phyloP scores from a whole-genome alignment of 805 yeast species.

The Candida xiaguanensis region DNA sequence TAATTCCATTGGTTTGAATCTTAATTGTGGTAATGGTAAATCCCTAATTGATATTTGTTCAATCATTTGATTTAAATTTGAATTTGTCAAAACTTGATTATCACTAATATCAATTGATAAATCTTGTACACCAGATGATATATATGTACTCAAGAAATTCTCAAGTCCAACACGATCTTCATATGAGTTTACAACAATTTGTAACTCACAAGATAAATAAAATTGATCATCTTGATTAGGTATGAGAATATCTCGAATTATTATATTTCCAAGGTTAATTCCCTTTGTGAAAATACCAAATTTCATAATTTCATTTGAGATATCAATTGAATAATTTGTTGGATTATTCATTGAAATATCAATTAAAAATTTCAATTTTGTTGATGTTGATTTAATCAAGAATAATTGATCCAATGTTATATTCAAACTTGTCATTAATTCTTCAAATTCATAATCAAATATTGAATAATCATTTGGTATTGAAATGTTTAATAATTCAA shows the following conservation, averaged over 20 bases:
- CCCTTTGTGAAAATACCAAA: slow-evolving; percentile 25
- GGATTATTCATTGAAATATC: slow-evolving; percentile 34
- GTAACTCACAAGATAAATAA: slow-evolving; percentile 5
- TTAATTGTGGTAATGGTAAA: slow-evolving; percentile 23
- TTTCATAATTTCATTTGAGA: slow-evolving; percentile 22
- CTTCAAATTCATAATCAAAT: neutral
- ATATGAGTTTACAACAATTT: slow-evolving; percentile 6
- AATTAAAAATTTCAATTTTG: slow-evolving; percentile 21
- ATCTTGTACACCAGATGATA: slow-evolving; percentile 15
- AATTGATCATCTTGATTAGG: slow-evolving; percentile 13
- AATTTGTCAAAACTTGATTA: slow-evolving; percentile 15
- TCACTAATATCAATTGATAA: slow-evolving; percentile 26
- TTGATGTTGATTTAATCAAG: slow-evolving; percentile 23
- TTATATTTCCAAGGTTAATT: slow-evolving; percentile 29
- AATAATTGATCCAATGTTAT: slow-evolving; percentile 14
- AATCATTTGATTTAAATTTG: slow-evolving; percentile 12
- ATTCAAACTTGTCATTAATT: slow-evolving; percentile 10
- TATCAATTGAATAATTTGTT: slow-evolving; percentile 18
- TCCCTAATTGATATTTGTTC: slow-evolving; percentile 16
- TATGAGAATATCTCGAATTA: slow-evolving; percentile 19
- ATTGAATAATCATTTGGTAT: neutral
- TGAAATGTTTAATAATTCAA: neutral
- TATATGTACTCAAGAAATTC: slow-evolving; percentile 17
- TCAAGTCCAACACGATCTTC: slow-evolving; percentile 11
- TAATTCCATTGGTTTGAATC: slow-evolving; percentile 7